Percentiles rank a stretch among this genome's conserved stretches.
These are phyloP conservation scores for Cyclanthera cordifolia DNA, from an alignment of 306 rosid genomes.

Conservation along the genomic window DNA sequence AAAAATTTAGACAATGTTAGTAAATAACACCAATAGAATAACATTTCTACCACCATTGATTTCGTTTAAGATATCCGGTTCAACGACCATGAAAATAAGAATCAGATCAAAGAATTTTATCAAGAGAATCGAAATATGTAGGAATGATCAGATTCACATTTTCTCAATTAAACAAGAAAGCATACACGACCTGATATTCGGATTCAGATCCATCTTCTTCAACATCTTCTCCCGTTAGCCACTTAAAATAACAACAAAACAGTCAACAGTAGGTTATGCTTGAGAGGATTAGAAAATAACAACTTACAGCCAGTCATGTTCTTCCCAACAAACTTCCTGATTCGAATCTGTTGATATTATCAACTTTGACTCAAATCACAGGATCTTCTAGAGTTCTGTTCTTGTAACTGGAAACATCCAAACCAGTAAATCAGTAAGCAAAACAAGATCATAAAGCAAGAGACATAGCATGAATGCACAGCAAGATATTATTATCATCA, in stretches of 20 bases:
- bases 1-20: neutral
- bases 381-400: conserved; percentile 2
- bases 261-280: neutral
- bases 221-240: neutral
- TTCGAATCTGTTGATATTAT: neutral
- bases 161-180: neutral
- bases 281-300: neutral
- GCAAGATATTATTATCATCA: neutral
- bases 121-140: no score
- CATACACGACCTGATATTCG: neutral
- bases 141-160: neutral
- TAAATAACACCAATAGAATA: neutral
- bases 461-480: neutral
- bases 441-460: neutral
- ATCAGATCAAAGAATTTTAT: neutral
- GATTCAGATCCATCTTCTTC: neutral
- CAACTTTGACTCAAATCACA: conserved; percentile 6
- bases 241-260: neutral
- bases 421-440: neutral
- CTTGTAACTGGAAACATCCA: conserved; percentile 8
- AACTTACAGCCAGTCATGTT: neutral
- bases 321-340: conserved; percentile 1
- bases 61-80: neutral
- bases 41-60: neutral
- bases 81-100: neutral